A percentile compares a stretch with the other conserved stretches of the same genome.
Evolutionary conservation across 2,329 filamentous ascomycete species (phyloP).

Genomic region (Aspergillus calidoustus): DNA sequence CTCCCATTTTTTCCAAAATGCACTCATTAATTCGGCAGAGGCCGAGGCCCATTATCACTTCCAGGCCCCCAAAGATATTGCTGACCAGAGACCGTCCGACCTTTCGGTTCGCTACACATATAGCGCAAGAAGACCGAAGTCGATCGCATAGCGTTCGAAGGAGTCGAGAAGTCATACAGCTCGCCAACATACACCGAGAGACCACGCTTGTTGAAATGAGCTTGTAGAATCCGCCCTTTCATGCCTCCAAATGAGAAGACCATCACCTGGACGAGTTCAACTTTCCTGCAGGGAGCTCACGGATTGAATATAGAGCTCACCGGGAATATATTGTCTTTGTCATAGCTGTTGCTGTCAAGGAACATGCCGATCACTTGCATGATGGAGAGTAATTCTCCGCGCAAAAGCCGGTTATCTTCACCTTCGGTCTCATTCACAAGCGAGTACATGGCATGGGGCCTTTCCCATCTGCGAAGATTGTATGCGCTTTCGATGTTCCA

Average conservation of each 20-base stretch:
- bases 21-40: not conserved
- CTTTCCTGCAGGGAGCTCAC: not conserved
- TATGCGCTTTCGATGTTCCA: not conserved
- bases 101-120: not conserved
- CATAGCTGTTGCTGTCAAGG: not conserved
- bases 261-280: not conserved
- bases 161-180: not conserved
- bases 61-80: not conserved
- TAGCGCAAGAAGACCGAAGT: not conserved
- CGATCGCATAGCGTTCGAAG: not conserved
- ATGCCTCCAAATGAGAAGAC: not conserved
- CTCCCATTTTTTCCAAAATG: not conserved
- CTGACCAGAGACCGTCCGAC: not conserved
- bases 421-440: not conserved
- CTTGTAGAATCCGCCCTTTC: not conserved
- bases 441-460: not conserved
- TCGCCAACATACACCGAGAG: not conserved
- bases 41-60: not conserved
- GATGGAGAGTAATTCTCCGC: not conserved
- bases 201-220: not conserved
- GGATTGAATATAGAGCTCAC: not conserved
- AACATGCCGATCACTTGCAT: not conserved
- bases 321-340: not conserved
- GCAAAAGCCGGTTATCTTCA: not conserved
- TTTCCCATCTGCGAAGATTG: not conserved